Evolutionary conservation across 2,329 filamentous ascomycete species (phyloP), one percentile per base, ranked within the genome.

Genomic region (Fusarium sp.): DNA sequence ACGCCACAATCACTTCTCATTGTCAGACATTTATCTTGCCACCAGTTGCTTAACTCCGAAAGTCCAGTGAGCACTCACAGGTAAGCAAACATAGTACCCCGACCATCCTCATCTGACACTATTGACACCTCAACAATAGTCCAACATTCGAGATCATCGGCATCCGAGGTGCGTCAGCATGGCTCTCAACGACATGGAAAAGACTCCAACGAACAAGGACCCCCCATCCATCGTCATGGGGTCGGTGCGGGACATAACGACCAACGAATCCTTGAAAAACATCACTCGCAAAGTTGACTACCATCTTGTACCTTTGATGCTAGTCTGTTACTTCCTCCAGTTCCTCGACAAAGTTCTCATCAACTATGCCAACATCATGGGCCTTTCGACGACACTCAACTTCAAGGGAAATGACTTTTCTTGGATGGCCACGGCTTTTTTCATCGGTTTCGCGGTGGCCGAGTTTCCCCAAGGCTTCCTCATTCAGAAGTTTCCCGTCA

Each of bases 401-500:
- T 76, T 84, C 60, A 60, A 66, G 20, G 80, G 80, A 50, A 81
- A 81, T 68, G 74, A 81, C 41, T 82, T 80, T 64, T 76, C 77
- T 6, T 81, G 78, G 79, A 77, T 81, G 67, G 80, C 80, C 11
- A 79, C 78, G 11, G 76, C 77, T 52, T 80, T 82, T 64, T 81
- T 81, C 71, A 74, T 81, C 34, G 79, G 78, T 20, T 80, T 80
- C 62, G 74, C 77, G 10, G 71, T 77, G 7, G 77, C 76, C 10
- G 79, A 81, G 72, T 79, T 80, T 32, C 80, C 71, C 68, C 76
- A 75, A 60, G 76, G 71, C 60, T 81, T 75, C 62, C 72, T 83
- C 1, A 81, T 82, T 20, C 83, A 84, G 68, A 78, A 78, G 50
- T 81, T 81, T 43, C 78, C 75, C 27, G 78, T 83, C 71, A 79